Evolutionary conservation across 225 moss, liverwort and hornwort genomes (phyloP).

Genomic region (Climacium dendroides): DNA sequence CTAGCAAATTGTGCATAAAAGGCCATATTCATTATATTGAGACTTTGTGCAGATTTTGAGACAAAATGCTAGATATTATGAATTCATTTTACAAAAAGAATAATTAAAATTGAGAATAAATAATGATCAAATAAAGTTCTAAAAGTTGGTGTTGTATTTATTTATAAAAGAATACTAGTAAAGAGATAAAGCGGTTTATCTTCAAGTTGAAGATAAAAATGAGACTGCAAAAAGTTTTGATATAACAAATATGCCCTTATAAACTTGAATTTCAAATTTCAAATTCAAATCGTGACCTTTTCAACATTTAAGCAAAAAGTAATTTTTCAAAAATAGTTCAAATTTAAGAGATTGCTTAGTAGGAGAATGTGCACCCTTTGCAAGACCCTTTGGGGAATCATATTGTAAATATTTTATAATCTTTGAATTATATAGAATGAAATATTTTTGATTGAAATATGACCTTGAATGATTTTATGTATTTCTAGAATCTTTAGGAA

Average conservation of each 20-base stretch:
- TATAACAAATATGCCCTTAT: too few relatives aligned
- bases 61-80: too few relatives aligned
- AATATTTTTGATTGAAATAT: neutral
- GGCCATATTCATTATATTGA: too few relatives aligned
- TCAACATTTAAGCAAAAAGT: neutral
- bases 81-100: too few relatives aligned
- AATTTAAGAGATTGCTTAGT: neutral
- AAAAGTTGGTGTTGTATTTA: too few relatives aligned
- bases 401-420: neutral
- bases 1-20: neutral
- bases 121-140: too few relatives aligned
- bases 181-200: too few relatives aligned
- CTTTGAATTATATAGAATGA: neutral
- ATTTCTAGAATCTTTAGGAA: neutral
- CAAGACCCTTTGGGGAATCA: fast-evolving
- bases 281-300: neutral
- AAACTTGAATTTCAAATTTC: neutral
- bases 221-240: too few relatives aligned
- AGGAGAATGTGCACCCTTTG: neutral
- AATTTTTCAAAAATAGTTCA: neutral
- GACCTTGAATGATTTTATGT: neutral
- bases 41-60: too few relatives aligned
- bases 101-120: too few relatives aligned
- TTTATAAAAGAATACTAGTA: too few relatives aligned
- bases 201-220: too few relatives aligned